Conservation (phyloP, 2,329 filamentous ascomycete genomes). For the Trichoderma hamatum region DNA sequence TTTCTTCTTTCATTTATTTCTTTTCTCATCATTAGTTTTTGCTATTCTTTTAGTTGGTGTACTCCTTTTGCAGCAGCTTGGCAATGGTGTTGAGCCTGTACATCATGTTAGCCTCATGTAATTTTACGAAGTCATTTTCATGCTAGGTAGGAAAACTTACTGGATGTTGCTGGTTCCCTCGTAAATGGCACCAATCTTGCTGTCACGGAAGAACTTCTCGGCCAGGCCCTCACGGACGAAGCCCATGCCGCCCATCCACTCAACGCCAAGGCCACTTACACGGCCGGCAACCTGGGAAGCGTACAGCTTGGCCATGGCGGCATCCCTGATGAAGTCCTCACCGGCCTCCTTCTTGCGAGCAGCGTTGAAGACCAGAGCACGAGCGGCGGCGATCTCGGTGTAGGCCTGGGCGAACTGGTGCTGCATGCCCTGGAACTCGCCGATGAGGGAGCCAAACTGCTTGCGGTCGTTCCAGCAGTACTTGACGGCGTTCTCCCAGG, state of each 20-base stretch:
- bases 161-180: conserved; percentile 85
- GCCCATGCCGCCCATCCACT: conserved; percentile 99
- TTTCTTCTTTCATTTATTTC: conserved; percentile 2
- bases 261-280: conserved; percentile 83
- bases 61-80: conserved; percentile 65
- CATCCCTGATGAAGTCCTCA: conserved; percentile 91
- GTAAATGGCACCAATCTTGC: conserved; percentile 98
- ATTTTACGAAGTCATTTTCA: not conserved
- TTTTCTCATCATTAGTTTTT: conserved; percentile 27
- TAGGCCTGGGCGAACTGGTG: conserved; percentile 97
- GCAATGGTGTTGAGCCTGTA: conserved; percentile 64
- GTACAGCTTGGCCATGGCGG: conserved; percentile 97
- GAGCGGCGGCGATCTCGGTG: conserved; percentile 87
- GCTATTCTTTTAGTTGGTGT: conserved; percentile 45
- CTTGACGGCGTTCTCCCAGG: conserved; percentile 88
- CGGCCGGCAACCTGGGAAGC: conserved; percentile 88
- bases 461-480: conserved; percentile 99
- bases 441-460: conserved; percentile 91
- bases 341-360: conserved; percentile 97
- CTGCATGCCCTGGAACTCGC: conserved; percentile 99
- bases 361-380: conserved; percentile 93
- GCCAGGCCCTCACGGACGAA: conserved; percentile 95
- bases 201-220: conserved; percentile 97
- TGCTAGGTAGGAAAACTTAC: conserved; percentile 43
- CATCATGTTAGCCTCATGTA: not conserved